Evolutionary conservation across 2,329 filamentous ascomycete species (phyloP), one percentile per base, ranked within the genome.

Genomic region (Aspergillus sp.): DNA sequence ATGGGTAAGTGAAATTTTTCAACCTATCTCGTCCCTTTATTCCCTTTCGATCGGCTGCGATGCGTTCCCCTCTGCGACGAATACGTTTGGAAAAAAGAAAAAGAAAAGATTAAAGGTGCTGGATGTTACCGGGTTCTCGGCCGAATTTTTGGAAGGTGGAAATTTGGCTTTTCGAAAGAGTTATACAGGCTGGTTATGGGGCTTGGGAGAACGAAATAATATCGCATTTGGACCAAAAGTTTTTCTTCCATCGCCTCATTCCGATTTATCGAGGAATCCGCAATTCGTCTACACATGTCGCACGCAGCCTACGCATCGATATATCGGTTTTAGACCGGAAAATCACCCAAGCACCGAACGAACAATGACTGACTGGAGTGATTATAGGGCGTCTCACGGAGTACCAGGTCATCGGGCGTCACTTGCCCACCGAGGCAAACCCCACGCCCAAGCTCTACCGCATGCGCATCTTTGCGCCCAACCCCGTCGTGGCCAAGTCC

Each of bases 331-430:
- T 32, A 44, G 33, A 30, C 32, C 44, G 35, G 35, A 41, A 43
- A 39, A 41, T 41, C 38, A 39, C 39, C 19, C 30, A 37, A 47
- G 39, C 33, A 25, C 38, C 46, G 41, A 50, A 43, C 42, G 48
- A 54, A 57, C 53, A 47, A 49, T 60, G 43, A 59, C 65, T 69
- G 59, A 69, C 62, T 60, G 56, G 58, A 59, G 55, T 37, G 53
- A 57, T 58, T 58, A 25, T 76, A 98, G 93, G 90, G 89, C 93
- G 93, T 84, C 90, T 98, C 81, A 88, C 90, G 76, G 93, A 98
- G 85, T 98, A 95, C 85, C 93, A 97, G 85, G 91, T 98, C 82
- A 95, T 98, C 74, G 93, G 94, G 81, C 91, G 94, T 79, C 91
- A 96, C 79, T 78, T 98, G 86, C 93, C 93, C 78, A 88, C 86